Evolutionary conservation across 2,329 filamentous ascomycete genomes (phyloP), one percentile per base, ranked within the genome.

Genomic region (Neonectria punicea): DNA sequence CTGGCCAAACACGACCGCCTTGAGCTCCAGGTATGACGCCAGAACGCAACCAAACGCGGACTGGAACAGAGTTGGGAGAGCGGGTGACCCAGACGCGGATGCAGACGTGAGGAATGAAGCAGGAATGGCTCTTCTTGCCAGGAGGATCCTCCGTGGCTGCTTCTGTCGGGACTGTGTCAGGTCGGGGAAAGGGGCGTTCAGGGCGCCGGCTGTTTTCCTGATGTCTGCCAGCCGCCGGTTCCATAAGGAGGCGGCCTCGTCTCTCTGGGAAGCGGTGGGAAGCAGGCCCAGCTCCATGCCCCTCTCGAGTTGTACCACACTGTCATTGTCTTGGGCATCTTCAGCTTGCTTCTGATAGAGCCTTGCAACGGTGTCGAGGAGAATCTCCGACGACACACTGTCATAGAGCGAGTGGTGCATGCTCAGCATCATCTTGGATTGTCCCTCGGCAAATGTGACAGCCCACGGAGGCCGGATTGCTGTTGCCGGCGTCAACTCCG

Each of bases 391-490:
- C 41, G 87, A 87, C 50, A 86, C 84, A 1, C 86, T 88, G 79
- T 92, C 89, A 67, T 90, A 90, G 2, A 91, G 78, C 1, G 88
- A 85, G 74, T 92, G 89, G 62, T 90, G 84, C 7, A 89, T 72
- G 4, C 75, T 80, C 16, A 82, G 49, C 55, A 81, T 75, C 76
- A 82, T 76, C 9, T 71, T 72, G 25, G 56, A 46, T 1, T 72
- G 70, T 9, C 70, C 69, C 11, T 75, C 67, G 6, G 76, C 71
- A 18, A 80, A 67, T 4, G 79, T 77, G 9, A 81, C 73, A 6
- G 77, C 77, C 79, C 79, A 80, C 6, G 77, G 79, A 1, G 77
- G 75, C n/a, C 69, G 60, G 30, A 36, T 13, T 46, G 61, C 53
- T 36, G 36, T 57, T 53, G 58, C 28, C 25, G 67, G 67, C 36